Conservation (phyloP, 768 basidiomycete species). For the Hypsizygus marmoreus region DNA sequence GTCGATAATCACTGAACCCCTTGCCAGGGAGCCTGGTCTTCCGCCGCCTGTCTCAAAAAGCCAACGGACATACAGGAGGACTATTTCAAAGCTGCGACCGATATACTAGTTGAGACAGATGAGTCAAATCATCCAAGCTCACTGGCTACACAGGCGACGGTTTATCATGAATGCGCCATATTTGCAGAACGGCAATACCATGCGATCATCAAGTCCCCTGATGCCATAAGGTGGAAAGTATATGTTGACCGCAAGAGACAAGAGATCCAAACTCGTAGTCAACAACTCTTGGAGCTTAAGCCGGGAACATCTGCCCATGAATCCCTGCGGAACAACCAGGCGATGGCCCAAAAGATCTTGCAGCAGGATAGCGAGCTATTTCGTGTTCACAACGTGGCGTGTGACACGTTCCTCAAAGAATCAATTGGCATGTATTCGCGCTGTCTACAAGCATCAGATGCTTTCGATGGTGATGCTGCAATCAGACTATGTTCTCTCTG, state of each 20-base stretch:
- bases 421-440: constrained; percentile 87
- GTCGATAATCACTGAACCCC: not conserved
- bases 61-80: constrained; percentile 66
- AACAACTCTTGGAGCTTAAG: constrained; percentile 27
- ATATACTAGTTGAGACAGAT: constrained; percentile 25
- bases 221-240: constrained; percentile 65
- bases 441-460: constrained; percentile 68
- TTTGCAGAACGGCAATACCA: constrained; percentile 92
- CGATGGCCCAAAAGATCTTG: constrained; percentile 34
- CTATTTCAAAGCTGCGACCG: constrained; percentile 71
- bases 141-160: constrained; percentile 45
- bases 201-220: constrained; percentile 66
- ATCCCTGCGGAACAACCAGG: constrained; percentile 24
- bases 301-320: constrained; percentile 14
- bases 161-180: constrained; percentile 81
- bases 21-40: constrained; percentile 84
- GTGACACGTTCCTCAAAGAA: constrained; percentile 64
- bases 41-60: constrained; percentile 82
- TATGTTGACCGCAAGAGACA: constrained; percentile 72
- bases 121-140: constrained; percentile 16
- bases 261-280: constrained; percentile 62
- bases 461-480: constrained; percentile 73
- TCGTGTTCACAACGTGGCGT: constrained; percentile 54
- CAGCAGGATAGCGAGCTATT: constrained; percentile 51
- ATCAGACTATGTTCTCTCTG: constrained; percentile 89